Evolutionary conservation across 2,329 filamentous ascomycete species (phyloP).

Genomic region (Colletotrichum sublineola): DNA sequence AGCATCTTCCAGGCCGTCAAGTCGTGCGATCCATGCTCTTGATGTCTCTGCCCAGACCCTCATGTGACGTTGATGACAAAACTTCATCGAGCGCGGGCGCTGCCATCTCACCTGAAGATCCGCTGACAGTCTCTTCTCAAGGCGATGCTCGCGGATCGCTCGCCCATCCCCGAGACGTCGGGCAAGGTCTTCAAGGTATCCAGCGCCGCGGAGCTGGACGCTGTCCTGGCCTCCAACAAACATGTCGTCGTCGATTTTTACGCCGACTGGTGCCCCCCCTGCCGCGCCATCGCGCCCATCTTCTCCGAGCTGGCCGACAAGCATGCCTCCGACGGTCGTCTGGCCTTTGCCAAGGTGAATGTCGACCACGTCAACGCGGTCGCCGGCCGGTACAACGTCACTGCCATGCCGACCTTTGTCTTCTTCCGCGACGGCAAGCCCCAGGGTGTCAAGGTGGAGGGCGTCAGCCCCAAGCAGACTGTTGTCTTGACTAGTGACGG

Average conservation of each 20-base stretch:
- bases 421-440: conserved; percentile 68
- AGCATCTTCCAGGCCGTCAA: background rate
- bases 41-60: background rate
- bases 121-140: background rate
- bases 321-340: conserved; percentile 51
- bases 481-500: conserved; percentile 47
- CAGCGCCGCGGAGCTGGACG: conserved; percentile 46
- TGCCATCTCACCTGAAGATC: background rate
- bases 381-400: conserved; percentile 63
- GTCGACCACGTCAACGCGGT: conserved; percentile 67
- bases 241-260: conserved; percentile 59
- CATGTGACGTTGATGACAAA: background rate
- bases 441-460: conserved; percentile 45
- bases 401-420: conserved; percentile 71
- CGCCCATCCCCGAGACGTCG: conserved; percentile 57
- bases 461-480: conserved; percentile 43
- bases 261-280: conserved; percentile 65
- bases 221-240: conserved; percentile 36
- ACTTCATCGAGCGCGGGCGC: background rate
- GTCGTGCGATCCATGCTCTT: background rate
- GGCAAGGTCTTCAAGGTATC: conserved; percentile 54
- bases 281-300: conserved; percentile 62
- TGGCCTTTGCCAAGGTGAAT: conserved; percentile 71
- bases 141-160: conserved; percentile 45
- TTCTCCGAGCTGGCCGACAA: conserved; percentile 59